Evolutionary conservation across 257 asterid genomes (phyloP).

Genomic region (Solanum pinnatisectum): DNA sequence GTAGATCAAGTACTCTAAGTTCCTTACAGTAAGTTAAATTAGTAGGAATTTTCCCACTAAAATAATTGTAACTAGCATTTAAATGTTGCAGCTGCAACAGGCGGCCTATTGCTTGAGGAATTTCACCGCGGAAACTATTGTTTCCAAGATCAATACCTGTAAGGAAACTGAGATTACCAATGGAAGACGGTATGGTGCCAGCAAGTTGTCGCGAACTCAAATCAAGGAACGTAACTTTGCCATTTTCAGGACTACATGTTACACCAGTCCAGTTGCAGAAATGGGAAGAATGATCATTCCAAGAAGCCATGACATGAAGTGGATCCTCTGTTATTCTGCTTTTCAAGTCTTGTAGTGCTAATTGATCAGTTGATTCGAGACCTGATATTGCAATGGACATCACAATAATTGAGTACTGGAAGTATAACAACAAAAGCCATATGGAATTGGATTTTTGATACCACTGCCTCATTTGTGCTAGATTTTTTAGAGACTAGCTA

Average conservation of each 20-base stretch:
- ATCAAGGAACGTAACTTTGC: conserved; percentile 4
- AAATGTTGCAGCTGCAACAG: background rate
- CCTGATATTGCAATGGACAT: background rate
- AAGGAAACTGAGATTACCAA: conserved; percentile 14
- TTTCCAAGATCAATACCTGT: background rate
- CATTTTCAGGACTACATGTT: background rate
- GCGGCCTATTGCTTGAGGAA: conserved; percentile 16
- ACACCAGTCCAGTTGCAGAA: conserved; percentile 23
- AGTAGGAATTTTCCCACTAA: conserved; percentile 8
- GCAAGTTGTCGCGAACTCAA: background rate
- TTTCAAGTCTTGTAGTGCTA: background rate
- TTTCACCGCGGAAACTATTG: conserved; percentile 9
- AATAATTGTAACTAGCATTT: conserved; percentile 1
- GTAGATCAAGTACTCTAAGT: conserved; percentile 8
- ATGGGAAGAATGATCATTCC: conserved; percentile 1
- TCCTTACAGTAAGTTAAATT: conserved; percentile 10
- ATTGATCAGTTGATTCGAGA: background rate
- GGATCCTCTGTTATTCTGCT: background rate
- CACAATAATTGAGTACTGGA: background rate
- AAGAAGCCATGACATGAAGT: background rate
- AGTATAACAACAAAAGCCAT: background rate
- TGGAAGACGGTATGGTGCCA: conserved; percentile 7
- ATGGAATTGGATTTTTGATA: background rate
- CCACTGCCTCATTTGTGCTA: background rate
- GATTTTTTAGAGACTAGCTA: background rate